phyloP scores from a whole-genome alignment of 768 basidiomycete genomes.

The Lactarius pseudohatsudake region DNA sequence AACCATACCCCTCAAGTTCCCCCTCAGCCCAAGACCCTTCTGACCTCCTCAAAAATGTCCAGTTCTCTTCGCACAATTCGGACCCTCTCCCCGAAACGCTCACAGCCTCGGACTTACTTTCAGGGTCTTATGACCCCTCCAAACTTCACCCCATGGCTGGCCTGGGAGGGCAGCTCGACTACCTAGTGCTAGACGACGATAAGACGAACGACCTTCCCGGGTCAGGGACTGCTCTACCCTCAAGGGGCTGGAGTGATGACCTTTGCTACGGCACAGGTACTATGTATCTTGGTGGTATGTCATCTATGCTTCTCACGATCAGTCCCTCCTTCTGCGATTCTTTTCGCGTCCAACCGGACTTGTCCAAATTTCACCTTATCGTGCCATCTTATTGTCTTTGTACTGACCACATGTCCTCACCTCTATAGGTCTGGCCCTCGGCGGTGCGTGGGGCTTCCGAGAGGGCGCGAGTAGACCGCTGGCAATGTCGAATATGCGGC shows the following conservation, averaged over 20 bases:
- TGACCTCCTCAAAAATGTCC: conserved; percentile 28
- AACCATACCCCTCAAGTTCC: conserved; percentile 7
- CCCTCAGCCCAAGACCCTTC: conserved; percentile 17
- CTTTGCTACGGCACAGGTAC: conserved; percentile 99
- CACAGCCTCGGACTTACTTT: conserved; percentile 85
- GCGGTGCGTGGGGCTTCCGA: conserved; percentile 93
- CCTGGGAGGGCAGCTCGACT: conserved; percentile 91
- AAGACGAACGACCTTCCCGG: conserved; percentile 91
- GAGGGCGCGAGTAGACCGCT: conserved; percentile 89
- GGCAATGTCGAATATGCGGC: conserved; percentile 78
- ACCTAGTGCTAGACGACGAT: conserved; percentile 94
- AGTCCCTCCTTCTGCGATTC: conserved; percentile 33
- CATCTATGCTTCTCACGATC: conserved; percentile 30
- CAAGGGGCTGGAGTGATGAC: conserved; percentile 98
- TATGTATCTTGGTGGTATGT: conserved; percentile 95
- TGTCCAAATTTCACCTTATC: conserved; percentile 31
- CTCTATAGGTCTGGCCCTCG: conserved; percentile 84
- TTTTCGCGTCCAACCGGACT: conserved; percentile 60
- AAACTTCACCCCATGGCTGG: conserved; percentile 93
- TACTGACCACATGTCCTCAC: conserved; percentile 72
- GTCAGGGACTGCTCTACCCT: conserved; percentile 86
- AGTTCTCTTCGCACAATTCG: conserved; percentile 34
- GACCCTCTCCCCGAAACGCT: conserved; percentile 55
- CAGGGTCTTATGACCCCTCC: conserved; percentile 86
- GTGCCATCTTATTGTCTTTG: conserved; percentile 70